Evolutionary conservation across 1,139 yeast species (phyloP).

Genomic region (Taphrina deformans): DNA sequence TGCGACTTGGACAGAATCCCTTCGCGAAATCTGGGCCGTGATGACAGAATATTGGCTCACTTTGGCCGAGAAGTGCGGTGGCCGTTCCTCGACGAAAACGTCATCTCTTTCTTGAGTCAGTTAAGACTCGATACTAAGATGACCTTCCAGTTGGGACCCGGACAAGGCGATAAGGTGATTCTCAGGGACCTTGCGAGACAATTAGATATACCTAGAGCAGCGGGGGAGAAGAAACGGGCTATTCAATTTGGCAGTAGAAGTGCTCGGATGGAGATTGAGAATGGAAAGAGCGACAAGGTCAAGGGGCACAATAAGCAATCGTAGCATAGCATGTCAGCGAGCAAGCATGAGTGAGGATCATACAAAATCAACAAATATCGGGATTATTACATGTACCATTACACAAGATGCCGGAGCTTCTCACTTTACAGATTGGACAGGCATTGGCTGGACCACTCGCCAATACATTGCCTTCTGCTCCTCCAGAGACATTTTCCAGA

Average conservation of each 20-base stretch:
- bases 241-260: conserved; percentile 95
- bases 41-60: conserved; percentile 77
- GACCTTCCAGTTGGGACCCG: conserved; percentile 42
- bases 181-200: conserved; percentile 62
- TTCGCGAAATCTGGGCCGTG: conserved; percentile 80
- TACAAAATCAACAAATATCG: background rate
- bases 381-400: background rate
- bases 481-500: no score
- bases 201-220: conserved; percentile 56
- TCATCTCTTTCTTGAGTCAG: conserved; percentile 54
- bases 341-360: background rate
- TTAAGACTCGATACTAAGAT: conserved; percentile 47
- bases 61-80: conserved; percentile 93
- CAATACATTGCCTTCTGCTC: no score
- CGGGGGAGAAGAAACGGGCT: conserved; percentile 83
- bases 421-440: background rate
- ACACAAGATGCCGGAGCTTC: background rate
- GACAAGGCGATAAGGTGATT: conserved; percentile 56
- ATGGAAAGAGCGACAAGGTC: conserved; percentile 52
- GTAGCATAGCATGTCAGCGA: background rate
- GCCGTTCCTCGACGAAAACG: conserved; percentile 72
- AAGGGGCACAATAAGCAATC: conserved; percentile 16
- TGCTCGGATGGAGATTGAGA: conserved; percentile 83
- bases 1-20: conserved; percentile 73
- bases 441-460: background rate